Conservation (phyloP, 345 rosid genomes). For the Gossypium ekmanianum region DNA sequence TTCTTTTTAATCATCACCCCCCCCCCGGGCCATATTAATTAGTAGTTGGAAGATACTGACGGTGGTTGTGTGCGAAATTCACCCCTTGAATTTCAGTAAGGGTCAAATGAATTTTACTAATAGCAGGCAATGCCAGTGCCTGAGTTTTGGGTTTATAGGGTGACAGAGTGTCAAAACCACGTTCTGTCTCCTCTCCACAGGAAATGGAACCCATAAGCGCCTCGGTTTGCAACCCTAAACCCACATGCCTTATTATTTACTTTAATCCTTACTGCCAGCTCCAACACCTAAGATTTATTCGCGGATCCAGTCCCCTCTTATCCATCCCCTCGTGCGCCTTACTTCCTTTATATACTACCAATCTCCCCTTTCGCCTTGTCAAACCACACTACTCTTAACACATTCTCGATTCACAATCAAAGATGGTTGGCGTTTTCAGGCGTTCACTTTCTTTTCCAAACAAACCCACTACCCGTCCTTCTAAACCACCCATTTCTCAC, state of each 20-base stretch:
- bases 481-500: conserved; percentile 40
- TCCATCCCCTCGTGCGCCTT: conserved; percentile 22
- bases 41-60: no score
- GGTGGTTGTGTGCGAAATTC: no score
- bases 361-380: neutral
- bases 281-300: conserved; percentile 20
- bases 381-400: neutral
- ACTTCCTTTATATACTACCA: conserved; percentile 7
- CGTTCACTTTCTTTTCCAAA: conserved; percentile 59
- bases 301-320: conserved; percentile 24
- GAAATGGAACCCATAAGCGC: conserved; percentile 19
- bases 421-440: conserved; percentile 32
- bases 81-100: no score
- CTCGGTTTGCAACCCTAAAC: conserved; percentile 7
- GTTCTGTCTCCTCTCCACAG: conserved; percentile 24
- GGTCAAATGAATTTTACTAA: neutral
- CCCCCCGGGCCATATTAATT: neutral
- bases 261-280: neutral
- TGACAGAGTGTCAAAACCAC: conserved; percentile 25
- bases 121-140: neutral
- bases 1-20: neutral
- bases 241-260: conserved; percentile 12
- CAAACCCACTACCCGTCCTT: conserved; percentile 34
- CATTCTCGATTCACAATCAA: neutral
- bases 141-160: neutral